Evolutionary conservation across 805 yeast genomes (phyloP).

Genomic region (Cyberlindnera japonica): DNA sequence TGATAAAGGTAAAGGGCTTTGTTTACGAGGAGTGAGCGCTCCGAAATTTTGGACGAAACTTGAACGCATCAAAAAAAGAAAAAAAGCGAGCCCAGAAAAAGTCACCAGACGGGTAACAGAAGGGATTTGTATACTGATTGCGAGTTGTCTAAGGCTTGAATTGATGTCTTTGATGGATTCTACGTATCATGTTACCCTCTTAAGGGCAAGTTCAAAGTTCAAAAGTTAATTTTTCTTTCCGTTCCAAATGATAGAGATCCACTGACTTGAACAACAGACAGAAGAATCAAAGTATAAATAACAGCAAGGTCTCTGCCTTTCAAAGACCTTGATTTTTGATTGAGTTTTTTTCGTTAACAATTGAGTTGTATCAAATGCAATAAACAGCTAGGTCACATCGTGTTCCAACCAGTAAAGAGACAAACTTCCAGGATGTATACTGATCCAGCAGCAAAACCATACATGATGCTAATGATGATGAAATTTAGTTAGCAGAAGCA

Average conservation of each 20-base stretch:
- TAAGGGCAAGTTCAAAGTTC: too few relatives aligned
- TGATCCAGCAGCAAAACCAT: not conserved
- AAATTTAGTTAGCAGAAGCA: constrained; percentile 13
- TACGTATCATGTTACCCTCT: not conserved
- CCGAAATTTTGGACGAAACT: not conserved
- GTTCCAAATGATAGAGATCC: not conserved
- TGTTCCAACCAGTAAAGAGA: not conserved
- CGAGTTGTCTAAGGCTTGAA: not conserved
- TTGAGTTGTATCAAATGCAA: too few relatives aligned
- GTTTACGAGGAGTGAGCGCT: not conserved
- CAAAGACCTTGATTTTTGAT: not conserved
- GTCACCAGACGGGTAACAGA: constrained; percentile 2
- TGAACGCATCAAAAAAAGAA: not conserved
- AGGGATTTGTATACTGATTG: not conserved
- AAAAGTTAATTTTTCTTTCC: not conserved
- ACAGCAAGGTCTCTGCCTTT: not conserved
- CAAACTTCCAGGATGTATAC: too few relatives aligned
- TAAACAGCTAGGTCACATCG: not conserved
- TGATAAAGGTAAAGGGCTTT: not conserved
- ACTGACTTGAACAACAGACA: too few relatives aligned
- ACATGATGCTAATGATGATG: not conserved
- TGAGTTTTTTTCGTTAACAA: too few relatives aligned
- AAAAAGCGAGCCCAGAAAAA: not conserved
- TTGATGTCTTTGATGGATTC: not conserved
- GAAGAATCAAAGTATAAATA: not conserved